Base-by-base conservation (phyloP, 495 filamentous ascomycete species). In the Aspergillus mulundensis region DNA sequence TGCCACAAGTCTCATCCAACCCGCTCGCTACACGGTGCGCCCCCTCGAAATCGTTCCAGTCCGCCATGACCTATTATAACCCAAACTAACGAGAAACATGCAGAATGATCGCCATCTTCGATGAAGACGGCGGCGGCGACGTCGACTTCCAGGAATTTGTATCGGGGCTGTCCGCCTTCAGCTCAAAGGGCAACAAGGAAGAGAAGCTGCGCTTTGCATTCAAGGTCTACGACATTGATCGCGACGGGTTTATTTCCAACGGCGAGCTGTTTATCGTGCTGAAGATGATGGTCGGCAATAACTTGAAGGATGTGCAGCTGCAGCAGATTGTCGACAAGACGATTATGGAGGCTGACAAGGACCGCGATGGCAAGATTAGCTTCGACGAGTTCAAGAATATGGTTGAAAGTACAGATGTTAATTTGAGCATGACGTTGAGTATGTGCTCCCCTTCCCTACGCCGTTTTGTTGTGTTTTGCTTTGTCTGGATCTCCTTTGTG, bases 211-310 rank as follows among this genome's bases (percentile, higher is more conserved):
- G 82, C 24, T 99, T 99, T 68, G 94, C 94, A 42, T 99, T 99
- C 83, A 95, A 96, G 73, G 94, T 99, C 45, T 99, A 99, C 77
- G 94, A 99, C 70, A 97, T 99, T 61, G 94, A 99, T 76, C 87
- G 94, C 25, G 94, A 99, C 75, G 94, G 95, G 5, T 99, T 89
- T 73, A 99, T 99, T 64, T 94, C 89, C 76, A 99, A 99, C 73
- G 94, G 94, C 57, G 94, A 99, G 77, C 80, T 99, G 41, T 99
- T 97, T 71, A 97, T 99, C 67, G 94, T 99, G 65, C 79, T 99
- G 60, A 99, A 99, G 85, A 99, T 99, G 94, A 99, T 99, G 94
- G 94, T 99, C 58, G 94, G 94, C 43, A 97, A 91, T 76, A 99
- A 99, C 75, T 75, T 99, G 66, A 99, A 99, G 82, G 95, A 99